phyloP scores from a whole-genome alignment of 2,329 filamentous ascomycete species.

The Fusarium xylarioides region DNA sequence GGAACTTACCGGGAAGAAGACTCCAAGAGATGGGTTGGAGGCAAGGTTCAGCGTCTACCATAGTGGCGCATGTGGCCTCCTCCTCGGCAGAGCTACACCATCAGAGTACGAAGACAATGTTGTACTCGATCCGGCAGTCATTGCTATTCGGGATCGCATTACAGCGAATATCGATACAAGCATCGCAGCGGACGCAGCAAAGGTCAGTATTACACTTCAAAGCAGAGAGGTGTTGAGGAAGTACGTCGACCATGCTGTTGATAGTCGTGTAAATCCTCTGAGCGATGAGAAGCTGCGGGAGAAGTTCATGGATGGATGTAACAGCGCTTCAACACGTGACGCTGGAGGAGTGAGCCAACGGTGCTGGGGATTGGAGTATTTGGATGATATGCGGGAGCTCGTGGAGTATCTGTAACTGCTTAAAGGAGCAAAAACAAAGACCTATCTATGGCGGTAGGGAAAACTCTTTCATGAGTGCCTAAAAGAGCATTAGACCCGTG shows the following conservation, averaged over 20 bases:
- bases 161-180: background rate
- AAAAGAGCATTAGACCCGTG: too few species aligned
- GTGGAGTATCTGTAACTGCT: background rate
- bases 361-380: background rate
- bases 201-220: accelerated
- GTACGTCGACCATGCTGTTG: background rate
- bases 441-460: background rate
- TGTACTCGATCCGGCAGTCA: background rate
- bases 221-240: background rate
- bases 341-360: background rate
- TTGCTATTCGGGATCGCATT: background rate
- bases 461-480: too few species aligned
- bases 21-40: background rate
- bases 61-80: background rate
- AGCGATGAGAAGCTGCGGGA: background rate
- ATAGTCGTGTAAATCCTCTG: background rate
- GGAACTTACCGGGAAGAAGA: background rate
- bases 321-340: background rate
- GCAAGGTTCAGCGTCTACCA: constrained; percentile 12
- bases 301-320: background rate
- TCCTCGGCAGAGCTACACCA: background rate
- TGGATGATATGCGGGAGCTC: background rate
- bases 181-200: background rate
- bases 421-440: background rate
- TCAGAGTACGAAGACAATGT: background rate